A percentile compares a stretch with the other conserved stretches of the same genome.
Conservation (phyloP, 2,329 filamentous ascomycete genomes). For the Pseudocercospora vitis region DNA sequence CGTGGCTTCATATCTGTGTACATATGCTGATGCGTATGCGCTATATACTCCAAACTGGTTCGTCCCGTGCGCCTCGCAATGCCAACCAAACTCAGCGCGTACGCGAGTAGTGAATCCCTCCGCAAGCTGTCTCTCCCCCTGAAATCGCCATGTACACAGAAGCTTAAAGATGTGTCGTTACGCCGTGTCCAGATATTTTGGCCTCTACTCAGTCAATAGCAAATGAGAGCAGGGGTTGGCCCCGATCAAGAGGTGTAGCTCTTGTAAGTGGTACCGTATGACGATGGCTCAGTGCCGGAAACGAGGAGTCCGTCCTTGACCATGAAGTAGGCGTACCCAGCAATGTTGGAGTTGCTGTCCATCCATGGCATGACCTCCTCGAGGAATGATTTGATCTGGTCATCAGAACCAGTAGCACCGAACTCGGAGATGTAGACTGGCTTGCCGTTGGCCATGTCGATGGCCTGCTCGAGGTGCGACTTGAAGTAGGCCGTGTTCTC, state of each 20-base stretch:
- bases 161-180: conserved; percentile 10
- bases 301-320: conserved; percentile 39
- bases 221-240: not conserved
- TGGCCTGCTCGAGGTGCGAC: conserved; percentile 51
- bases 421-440: conserved; percentile 67
- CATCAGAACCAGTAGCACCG: conserved; percentile 50
- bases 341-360: conserved; percentile 42
- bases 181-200: conserved; percentile 9
- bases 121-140: not conserved
- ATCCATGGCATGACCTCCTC: conserved; percentile 49
- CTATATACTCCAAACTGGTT: conserved; percentile 15
- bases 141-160: conserved; percentile 19
- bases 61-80: conserved; percentile 11
- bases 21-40: conserved; percentile 6
- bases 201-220: conserved; percentile 6
- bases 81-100: conserved; percentile 12
- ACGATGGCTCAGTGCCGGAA: conserved; percentile 34
- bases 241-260: conserved; percentile 23
- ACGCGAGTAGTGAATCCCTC: conserved; percentile 8
- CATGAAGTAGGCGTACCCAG: conserved; percentile 45
- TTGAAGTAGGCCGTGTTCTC: conserved; percentile 55
- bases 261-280: conserved; percentile 35
- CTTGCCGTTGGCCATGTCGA: conserved; percentile 39
- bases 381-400: conserved; percentile 52
- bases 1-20: conserved; percentile 15